Evolutionary conservation across 768 basidiomycete genomes (phyloP).

Genomic region (Imleria badia): DNA sequence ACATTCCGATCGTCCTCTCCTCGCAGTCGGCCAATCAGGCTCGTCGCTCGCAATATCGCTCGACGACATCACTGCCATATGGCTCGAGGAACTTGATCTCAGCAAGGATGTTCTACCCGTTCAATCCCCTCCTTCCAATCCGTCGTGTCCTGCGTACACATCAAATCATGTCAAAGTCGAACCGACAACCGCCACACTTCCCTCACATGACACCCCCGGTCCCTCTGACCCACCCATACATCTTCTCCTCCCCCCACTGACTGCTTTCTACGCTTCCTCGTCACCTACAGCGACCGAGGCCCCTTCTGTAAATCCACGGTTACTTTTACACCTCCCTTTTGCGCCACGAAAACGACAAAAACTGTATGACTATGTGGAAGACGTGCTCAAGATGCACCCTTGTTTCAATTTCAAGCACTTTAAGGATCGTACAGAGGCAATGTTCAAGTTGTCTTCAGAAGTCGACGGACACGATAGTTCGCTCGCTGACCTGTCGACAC

Average conservation of each 20-base stretch:
- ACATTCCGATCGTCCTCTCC: constrained; percentile 30
- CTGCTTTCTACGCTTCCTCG: constrained; percentile 21
- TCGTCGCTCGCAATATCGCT: constrained; percentile 53
- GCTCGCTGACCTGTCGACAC: constrained; percentile 7
- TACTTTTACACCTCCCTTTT: constrained; percentile 43
- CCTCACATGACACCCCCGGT: constrained; percentile 15
- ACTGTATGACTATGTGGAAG: constrained; percentile 39
- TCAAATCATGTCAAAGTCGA: constrained; percentile 36
- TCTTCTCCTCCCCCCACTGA: constrained; percentile 19
- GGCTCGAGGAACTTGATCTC: constrained; percentile 56
- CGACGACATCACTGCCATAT: constrained; percentile 58
- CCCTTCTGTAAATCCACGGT: constrained; percentile 37
- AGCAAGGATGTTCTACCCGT: constrained; percentile 25
- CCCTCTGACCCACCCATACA: constrained; percentile 24
- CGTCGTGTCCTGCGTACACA: constrained; percentile 17
- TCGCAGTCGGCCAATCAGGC: constrained; percentile 39
- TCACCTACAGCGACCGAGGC: constrained; percentile 24
- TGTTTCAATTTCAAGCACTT: constrained; percentile 52
- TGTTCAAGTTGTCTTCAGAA: constrained; percentile 43
- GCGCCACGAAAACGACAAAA: constrained; percentile 37
- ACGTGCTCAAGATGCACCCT: constrained; percentile 47
- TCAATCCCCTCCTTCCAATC: constrained; percentile 13
- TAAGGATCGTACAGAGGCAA: constrained; percentile 41
- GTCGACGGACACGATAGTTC: constrained; percentile 20
- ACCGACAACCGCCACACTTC: constrained; percentile 28